Base-by-base conservation (phyloP, 768 basidiomycete species). In the Russula lepida region DNA sequence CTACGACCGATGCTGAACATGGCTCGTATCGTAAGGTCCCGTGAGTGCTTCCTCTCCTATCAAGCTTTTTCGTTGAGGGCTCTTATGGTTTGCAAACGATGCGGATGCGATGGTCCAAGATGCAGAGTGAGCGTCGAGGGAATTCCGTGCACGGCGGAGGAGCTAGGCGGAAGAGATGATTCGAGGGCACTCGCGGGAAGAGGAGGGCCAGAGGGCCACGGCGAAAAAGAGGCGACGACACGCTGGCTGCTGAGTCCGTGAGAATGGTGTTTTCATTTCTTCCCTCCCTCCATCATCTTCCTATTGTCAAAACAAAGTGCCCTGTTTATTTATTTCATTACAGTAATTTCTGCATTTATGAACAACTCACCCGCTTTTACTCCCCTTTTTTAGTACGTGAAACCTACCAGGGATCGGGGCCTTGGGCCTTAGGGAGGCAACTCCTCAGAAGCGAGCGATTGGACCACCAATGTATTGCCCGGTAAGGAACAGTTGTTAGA, bases 221-320 rank as follows among this genome's bases (percentile, higher is more conserved):
- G 37, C 23, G 1, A 62, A 62, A 43, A 57, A 53, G 48, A 19
- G 28, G 21, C 55, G 60, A 12, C 55, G 60, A 1, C 9, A 62
- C 9, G 60, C 9, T 0, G 60, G 60, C 27, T 57, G 56, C 2
- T 62, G 60, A 56, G 47, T 28, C 3, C 25, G 50, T 13, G 55
- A 62, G 43, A 37, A 62, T 23, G 60, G 54, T 1, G 44, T 39
- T 47, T 37, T 62, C 50, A 21, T n/a, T n/a, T n/a, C n/a, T n/a
- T n/a, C n/a, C n/a, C n/a, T n/a, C n/a, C n/a, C n/a, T n/a, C n/a
- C n/a, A n/a, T n/a, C n/a, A n/a, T n/a, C n/a, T n/a, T n/a, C n/a
- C n/a, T n/a, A n/a, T n/a, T n/a, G n/a, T n/a, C n/a, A n/a, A n/a
- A n/a, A n/a, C n/a, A n/a, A n/a, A n/a, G n/a, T n/a, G n/a, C n/a